Percentiles rank a stretch among this genome's conserved stretches.
Evolutionary conservation across 2,329 filamentous ascomycete species (phyloP).

Genomic region (Diaporthe citrichinensis): DNA sequence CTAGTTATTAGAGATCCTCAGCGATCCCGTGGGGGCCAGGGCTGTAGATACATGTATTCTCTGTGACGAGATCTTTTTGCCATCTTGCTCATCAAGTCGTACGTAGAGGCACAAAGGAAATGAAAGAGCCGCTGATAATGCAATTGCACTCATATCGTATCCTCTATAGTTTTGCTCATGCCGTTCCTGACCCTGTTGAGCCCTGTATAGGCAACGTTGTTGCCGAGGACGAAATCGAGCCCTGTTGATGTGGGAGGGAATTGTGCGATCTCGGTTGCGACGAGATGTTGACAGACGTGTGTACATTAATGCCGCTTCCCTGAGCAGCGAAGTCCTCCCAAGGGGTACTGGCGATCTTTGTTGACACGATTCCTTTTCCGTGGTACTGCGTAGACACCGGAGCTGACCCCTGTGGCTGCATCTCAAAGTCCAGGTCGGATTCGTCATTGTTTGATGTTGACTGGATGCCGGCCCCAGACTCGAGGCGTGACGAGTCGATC

Average conservation of each 20-base stretch:
- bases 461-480: background rate
- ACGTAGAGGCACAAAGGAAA: background rate
- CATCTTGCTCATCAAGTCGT: background rate
- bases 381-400: background rate
- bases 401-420: background rate
- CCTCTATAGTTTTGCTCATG: background rate
- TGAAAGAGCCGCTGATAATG: background rate
- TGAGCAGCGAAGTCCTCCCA: constrained; percentile 13
- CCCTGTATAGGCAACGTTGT: constrained; percentile 15
- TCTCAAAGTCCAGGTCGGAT: constrained; percentile 19
- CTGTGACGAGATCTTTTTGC: background rate
- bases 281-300: constrained; percentile 24
- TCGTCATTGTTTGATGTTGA: constrained; percentile 14
- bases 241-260: constrained; percentile 12
- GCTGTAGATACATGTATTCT: background rate
- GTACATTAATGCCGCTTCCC: constrained; percentile 1
- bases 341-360: background rate
- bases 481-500: constrained; percentile 8
- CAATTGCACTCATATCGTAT: background rate
- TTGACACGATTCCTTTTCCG: background rate
- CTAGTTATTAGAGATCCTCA: constrained; percentile 5
- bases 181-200: background rate
- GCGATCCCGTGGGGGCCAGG: background rate
- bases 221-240: constrained; percentile 9
- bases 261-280: constrained; percentile 4